phyloP scores from a whole-genome alignment of 2,329 filamentous ascomycete species.

The Tolypocladium album region DNA sequence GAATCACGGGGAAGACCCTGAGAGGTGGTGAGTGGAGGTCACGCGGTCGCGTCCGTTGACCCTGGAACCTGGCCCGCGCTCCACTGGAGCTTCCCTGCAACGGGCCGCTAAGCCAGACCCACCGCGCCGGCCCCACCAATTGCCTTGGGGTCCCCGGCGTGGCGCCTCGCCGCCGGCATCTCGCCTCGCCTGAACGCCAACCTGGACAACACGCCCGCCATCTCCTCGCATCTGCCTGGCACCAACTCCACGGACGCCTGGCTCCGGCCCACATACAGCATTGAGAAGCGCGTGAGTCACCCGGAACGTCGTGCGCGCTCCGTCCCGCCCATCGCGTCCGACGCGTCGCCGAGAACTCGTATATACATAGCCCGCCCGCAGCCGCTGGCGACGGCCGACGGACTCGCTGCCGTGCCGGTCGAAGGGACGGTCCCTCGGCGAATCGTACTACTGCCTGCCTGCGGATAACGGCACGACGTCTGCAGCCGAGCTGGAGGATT shows the following conservation, averaged over 20 bases:
- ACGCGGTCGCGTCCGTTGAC: background rate
- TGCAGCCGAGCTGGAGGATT: background rate
- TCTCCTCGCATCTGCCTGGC: background rate
- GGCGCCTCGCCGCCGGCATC: background rate
- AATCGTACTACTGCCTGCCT: background rate
- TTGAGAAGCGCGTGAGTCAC: background rate
- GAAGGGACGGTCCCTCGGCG: background rate
- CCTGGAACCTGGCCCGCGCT: background rate
- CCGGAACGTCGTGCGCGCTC: background rate
- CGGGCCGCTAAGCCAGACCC: background rate
- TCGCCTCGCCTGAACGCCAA: background rate
- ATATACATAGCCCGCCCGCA: background rate
- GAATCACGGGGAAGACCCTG: background rate
- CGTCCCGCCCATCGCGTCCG: background rate
- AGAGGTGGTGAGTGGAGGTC: background rate
- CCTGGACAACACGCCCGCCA: background rate
- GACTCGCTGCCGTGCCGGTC: background rate
- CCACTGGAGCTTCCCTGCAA: background rate
- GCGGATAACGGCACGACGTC: too few relatives aligned
- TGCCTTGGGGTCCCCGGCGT: background rate
- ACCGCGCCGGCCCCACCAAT: background rate
- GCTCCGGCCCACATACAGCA: background rate
- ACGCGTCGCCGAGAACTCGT: background rate
- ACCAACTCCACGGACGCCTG: background rate
- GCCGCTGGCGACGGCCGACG: too few relatives aligned